Evolutionary conservation across 176 grass and related monocot genomes (phyloP), one percentile per base, ranked within the genome.

Genomic region (Carex myosuroides): DNA sequence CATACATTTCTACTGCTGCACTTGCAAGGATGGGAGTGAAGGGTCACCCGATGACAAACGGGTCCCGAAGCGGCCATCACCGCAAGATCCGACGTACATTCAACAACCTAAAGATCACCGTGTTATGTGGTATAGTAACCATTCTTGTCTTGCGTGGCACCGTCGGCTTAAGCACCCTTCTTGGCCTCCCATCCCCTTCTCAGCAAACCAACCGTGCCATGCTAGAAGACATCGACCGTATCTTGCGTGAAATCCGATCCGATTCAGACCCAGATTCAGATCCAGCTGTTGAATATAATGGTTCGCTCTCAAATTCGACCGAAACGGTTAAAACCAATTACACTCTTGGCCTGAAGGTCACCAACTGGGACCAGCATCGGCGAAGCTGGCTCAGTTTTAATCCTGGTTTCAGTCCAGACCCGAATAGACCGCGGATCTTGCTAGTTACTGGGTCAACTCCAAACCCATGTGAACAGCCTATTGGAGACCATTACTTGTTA

Each of bases 71-170:
- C 52, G 69, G 54, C 73, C 90, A 87, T 3, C 83, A 83, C 24
- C 94, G 92, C 65, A 94, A 94, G 87, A 92, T 94, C 46, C 74
- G 79, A 65, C 90, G 89, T 76, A 97, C 92, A n/a, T 94, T 94
- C 94, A 97, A 97, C 85, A 94, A 97, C 90, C 35, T 97, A 71
- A 97, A 97, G 90, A 89, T 94, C 81, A 97, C 92, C 16, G 86
- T 97, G 17, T 87, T 97, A 33, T 97, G 95, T 87, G 92, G 94
- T 75, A 82, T 97, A 63, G 92, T 97, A 83, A 97, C 94, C 83
- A 90, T 97, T 84, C 91, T 95, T 63, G 93, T 95, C 82, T 85
- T 95, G 29, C 91, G 93, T 2, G 94, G 91, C 72, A 93, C 91
- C 18, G 92, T 95, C 41, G 93, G 93, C 41, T 44, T 97, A 59